Conservation (phyloP, 176 grass and related monocot species). For the Melocanna baccifera region DNA sequence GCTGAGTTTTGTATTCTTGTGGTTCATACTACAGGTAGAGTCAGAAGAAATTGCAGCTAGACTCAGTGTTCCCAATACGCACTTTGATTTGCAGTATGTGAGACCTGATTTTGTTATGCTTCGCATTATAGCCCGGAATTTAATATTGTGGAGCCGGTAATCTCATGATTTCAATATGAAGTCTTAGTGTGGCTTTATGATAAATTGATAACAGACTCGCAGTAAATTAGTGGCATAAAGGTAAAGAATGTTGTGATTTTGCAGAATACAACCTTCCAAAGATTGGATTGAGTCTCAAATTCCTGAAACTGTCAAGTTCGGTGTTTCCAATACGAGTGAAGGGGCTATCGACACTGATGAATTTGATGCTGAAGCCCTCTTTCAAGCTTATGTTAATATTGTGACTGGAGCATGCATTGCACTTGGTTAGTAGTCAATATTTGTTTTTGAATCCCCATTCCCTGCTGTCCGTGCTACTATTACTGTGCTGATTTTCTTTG, state of each 20-base stretch:
- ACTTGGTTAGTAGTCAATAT: conserved; percentile 63
- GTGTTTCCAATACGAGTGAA: conserved; percentile 56
- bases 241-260: conserved; percentile 23
- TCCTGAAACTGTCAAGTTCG: conserved; percentile 70
- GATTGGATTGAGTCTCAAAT: conserved; percentile 88
- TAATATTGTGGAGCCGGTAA: conserved; percentile 97
- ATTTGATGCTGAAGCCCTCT: conserved; percentile 76
- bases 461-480: neutral
- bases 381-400: conserved; percentile 96
- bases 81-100: conserved; percentile 91
- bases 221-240: conserved; percentile 6
- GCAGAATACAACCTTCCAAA: conserved; percentile 69
- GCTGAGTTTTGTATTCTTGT: conserved; percentile 19
- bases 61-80: conserved; percentile 64
- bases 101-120: conserved; percentile 99
- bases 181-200: neutral
- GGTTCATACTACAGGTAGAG: conserved; percentile 61
- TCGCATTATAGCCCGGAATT: conserved; percentile 77
- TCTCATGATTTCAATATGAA: conserved; percentile 10
- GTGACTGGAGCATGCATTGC: conserved; percentile 84
- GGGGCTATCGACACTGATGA: conserved; percentile 54
- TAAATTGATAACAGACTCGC: neutral
- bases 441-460: neutral
- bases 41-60: conserved; percentile 79
- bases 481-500: neutral